Evolutionary conservation across 768 basidiomycete genomes (phyloP), one percentile per base, ranked within the genome.

Genomic region (Suillus alpinus): DNA sequence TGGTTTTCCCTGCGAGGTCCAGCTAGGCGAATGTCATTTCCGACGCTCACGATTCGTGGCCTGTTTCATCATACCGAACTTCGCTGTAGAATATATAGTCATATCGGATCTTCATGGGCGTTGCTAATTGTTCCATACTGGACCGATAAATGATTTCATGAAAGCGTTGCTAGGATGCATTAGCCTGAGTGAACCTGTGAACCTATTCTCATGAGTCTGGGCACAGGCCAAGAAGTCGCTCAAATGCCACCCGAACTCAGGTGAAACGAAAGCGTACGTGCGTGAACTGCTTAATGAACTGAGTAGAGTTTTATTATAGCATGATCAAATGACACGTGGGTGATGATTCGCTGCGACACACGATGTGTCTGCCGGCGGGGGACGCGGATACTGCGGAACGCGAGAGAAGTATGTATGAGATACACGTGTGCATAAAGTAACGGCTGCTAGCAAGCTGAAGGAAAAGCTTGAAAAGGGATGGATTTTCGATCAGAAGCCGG

Each of bases 401-500:
- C 61, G 58, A 59, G 60, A 49, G 60, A 49, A 65, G 61, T 61
- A 63, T 62, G 65, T 57, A 49, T 64, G 62, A 43, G 62, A 29
- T 49, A 56, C 34, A 62, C 53, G 58, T 36, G 61, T 59, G 62
- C 60, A 59, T 46, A 20, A 53, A 56, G 51, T 41, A 47, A 16
- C 26, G 40, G 62, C 47, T 44, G 62, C 47, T 62, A 57, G 51
- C 57, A 57, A 60, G 37, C 20, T 34, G 44, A 41, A 59, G 52
- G 43, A 29, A 34, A 31, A 43, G 51, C 23, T 29, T 39, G n/a
- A 56, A 59, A 59, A 44, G n/a, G 39, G 37, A 41, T 20, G 23
- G 34, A 43, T 41, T 62, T 20, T 60, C 9, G 44, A 18, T 81
- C 77, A 94, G 78, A 95, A 94, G 55, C 94, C 94, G 60, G 93